phyloP scores from a whole-genome alignment of 768 basidiomycete genomes.

The Pholiota microspora region DNA sequence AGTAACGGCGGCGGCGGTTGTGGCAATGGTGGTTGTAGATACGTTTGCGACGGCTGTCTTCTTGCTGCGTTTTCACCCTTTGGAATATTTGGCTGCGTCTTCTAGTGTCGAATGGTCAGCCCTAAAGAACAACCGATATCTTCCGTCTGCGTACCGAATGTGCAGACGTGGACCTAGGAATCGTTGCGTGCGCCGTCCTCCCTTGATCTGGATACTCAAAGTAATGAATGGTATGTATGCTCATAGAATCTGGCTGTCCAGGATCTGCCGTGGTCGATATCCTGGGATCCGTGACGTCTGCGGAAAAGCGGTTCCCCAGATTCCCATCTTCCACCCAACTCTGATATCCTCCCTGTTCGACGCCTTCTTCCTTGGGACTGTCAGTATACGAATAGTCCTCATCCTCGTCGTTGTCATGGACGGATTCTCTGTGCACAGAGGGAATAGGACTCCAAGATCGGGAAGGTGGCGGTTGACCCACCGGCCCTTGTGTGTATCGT shows the following conservation, averaged over 20 bases:
- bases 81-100: neutral
- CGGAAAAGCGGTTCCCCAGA: constrained; percentile 6
- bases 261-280: constrained; percentile 8
- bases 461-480: constrained; percentile 13
- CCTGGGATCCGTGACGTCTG: constrained; percentile 1
- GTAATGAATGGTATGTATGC: constrained; percentile 5
- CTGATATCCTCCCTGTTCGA: constrained; percentile 4
- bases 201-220: constrained; percentile 5
- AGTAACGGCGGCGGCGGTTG: neutral
- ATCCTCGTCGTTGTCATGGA: constrained; percentile 4
- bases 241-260: constrained; percentile 1
- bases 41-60: constrained; percentile 4
- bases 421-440: constrained; percentile 30
- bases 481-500: constrained; percentile 8
- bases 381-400: neutral
- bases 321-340: constrained; percentile 13
- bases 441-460: constrained; percentile 33
- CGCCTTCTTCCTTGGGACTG: too few species aligned
- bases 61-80: constrained; percentile 9
- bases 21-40: neutral
- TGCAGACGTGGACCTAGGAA: neutral
- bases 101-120: neutral
- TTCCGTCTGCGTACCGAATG: constrained; percentile 1
- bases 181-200: neutral
- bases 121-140: neutral